Evolutionary conservation across 2,329 filamentous ascomycete species (phyloP), one percentile per base, ranked within the genome.

Genomic region (Pseudocercospora musae): DNA sequence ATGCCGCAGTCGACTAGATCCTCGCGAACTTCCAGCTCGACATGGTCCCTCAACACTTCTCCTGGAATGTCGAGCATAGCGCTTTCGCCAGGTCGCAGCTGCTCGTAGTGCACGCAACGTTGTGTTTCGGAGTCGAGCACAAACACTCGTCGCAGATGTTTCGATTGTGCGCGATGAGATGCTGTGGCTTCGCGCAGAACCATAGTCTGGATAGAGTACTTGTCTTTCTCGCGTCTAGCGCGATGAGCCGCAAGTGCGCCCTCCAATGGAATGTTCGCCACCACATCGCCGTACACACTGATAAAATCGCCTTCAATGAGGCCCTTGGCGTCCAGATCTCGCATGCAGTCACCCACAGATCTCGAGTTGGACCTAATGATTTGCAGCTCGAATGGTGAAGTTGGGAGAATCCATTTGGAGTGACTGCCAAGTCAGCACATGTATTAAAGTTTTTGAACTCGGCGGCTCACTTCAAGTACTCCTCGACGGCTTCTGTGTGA

Each of bases 151-250:
- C 87, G 89, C 66, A 90, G 85, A 27, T 86, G 87, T 61, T 89
- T 87, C 1, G 87, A 83, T 76, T 94, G 94, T 27, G 91, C 92
- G 58, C 91, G 83, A 77, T 96, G 92, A 53, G 82, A 82, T 6
- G 84, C 79, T 50, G 91, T 91, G 8, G 88, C 90, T 74, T 93
- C 89, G 50, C 92, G 85, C 62, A 98, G 79, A 11, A 99, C 86
- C 84, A 97, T 90, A 2, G 95, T 99, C 95, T 99, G 98, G 77
- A 97, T 96, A 40, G 94, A 92, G 74, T 96, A 94, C 72, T 95
- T 94, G 79, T 96, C 92, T 58, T 88, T 87, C 72, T 89, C 85
- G 63, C 92, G 87, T 62, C 95, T 88, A 59, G 88, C 88, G 64
- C 91, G 87, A 76, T 99, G 95, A 58, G 87, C 87, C 2, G 87